Evolutionary conservation across 345 rosid genomes (phyloP).

Genomic region (Camelina laxa): DNA sequence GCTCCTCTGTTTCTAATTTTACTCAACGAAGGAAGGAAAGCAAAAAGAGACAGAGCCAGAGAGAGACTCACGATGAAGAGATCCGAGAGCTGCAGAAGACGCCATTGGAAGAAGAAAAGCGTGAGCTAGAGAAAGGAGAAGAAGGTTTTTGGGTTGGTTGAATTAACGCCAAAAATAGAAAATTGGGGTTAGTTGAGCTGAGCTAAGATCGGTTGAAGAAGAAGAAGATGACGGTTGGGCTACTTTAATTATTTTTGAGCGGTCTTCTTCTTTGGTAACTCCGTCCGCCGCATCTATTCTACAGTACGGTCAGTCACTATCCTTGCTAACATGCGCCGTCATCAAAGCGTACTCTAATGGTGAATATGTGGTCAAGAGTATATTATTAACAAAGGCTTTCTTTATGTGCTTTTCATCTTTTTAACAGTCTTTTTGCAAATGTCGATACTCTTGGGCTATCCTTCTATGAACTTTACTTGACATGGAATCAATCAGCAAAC

Average conservation of each 20-base stretch:
- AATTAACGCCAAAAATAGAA: no score
- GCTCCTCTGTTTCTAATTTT: constrained; percentile 8
- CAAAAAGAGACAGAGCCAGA: not conserved
- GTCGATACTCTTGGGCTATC: not conserved
- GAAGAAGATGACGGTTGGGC: constrained; percentile 37
- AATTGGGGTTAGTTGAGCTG: no score
- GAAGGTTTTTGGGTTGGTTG: not conserved
- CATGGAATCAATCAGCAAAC: not conserved
- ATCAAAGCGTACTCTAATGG: not conserved
- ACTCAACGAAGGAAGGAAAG: not conserved
- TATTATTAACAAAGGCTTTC: not conserved
- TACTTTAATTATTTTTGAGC: constrained; percentile 14
- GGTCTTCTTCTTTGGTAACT: constrained; percentile 35
- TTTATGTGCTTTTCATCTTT: not conserved
- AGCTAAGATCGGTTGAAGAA: constrained; percentile 28
- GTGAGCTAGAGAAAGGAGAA: constrained; percentile 13
- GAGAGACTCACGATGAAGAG: constrained; percentile 58
- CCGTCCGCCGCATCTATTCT: constrained; percentile 33
- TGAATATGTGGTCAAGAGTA: not conserved
- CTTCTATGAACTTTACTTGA: not conserved
- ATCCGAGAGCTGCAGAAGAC: constrained; percentile 68
- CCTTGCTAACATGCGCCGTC: constrained; percentile 10
- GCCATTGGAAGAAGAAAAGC: constrained; percentile 58
- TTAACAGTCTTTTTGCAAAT: not conserved
- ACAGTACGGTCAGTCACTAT: constrained; percentile 2